Evolutionary conservation across 208 protist genomes (phyloP), one percentile per base, ranked within the genome.

Genomic region (Tritrichomonas musculus): DNA sequence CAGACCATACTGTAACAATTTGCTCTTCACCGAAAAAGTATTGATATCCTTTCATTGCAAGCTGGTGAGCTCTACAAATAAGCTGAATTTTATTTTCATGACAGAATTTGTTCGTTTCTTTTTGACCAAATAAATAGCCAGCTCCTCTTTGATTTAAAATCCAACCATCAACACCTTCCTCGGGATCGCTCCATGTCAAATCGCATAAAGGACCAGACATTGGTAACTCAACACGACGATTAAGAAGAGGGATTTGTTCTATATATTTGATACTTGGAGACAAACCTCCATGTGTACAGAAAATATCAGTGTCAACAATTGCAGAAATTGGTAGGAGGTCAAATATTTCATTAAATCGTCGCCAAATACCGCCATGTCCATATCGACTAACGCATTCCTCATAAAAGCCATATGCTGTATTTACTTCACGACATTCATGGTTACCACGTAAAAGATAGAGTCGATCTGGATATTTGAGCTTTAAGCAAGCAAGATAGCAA

Each of bases 21-120:
- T 96, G 97, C 64, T 98, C 97, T 93, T 95, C 94, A 92, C 97
- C 95, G 95, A 98, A 98, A 95, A 98, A 97, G 11, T 96, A 96
- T 94, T 97, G 97, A 95, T 98, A 98, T 22, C 98, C 98, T 93
- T 98, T 97, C 97, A 98, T 98, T 27, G 98, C 97, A 41, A 99
- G 95, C 95, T 99, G 97, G 93, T 99, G 98, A 22, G 98, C 84
- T 22, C 84, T 8, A 44, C 27, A 33, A 60, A 92, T 92, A 11
- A 92, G 33, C 11, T 53, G 41, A n/a, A 92, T 8, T 64, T 69
- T 69, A n/a, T 92, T 92, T 2, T 69, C 49, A 2, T 69, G 84
- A 4, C 17, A 64, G 27, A 92, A 92, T n/a, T 60, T 13, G 27
- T 92, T 69, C 41, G 84, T 92, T 69, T 55, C 4, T 30, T 92